Evolutionary conservation across 116 monocot genomes (phyloP), one percentile per base, ranked within the genome.

Genomic region (Cymodocea nodosa): DNA sequence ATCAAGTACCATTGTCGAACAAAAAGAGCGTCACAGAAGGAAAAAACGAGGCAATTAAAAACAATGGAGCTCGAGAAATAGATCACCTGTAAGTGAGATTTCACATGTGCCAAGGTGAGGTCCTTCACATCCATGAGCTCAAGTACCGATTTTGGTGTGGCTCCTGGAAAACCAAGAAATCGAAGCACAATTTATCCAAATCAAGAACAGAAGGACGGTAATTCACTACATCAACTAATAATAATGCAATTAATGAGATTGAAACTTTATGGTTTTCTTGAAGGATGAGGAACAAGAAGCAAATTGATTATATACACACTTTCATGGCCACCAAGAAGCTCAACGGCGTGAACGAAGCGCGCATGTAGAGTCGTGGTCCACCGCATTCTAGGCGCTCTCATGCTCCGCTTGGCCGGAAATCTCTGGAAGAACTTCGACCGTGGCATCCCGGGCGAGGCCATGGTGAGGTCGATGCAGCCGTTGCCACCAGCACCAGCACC

Each of bases 71-170:
- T 16, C 37, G n/a, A n/a, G 49, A 20, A 6, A 22, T 8, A 17
- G 12, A 19, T 19, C 19, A 87, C 87, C 84, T 87, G 87, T 59
- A 87, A 70, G 77, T 87, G 87, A 66, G 87, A 90, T 77, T 94
- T 94, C 69, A 94, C 94, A 81, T 94, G 94, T 58, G 94, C 94
- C 70, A 94, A 87, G 50, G 86, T 94, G 53, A 94, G 87, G 70
- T 94, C 89, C 63, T 89, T 94, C 52, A 94, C 94, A 78, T 94
- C 89, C 94, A 94, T 94, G 59, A 94, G 89, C 84, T 94, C 94
- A 20, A 94, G 90, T 50, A 94, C 94, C 9, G 94, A 94, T 67
- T 94, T 94, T 14, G 94, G 94, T 13, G 94, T 94, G 17, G 90
- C 90, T 48, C 90, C 90, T 90, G 20, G 49, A 50, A 16, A 24